Evolutionary conservation across 805 yeast genomes (phyloP), one percentile per base, ranked within the genome.

Genomic region (Candida multigemmis): DNA sequence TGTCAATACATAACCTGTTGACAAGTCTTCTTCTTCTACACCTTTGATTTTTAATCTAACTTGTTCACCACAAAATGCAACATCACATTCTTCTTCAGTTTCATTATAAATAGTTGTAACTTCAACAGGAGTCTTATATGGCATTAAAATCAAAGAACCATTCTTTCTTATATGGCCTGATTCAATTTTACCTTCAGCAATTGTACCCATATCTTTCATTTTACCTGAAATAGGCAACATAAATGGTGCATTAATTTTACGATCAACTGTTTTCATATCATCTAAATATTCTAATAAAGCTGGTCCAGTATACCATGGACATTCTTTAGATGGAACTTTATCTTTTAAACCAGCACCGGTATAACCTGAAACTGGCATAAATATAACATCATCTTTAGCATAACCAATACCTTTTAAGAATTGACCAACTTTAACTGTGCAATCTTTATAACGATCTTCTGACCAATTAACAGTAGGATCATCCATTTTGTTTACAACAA

Each of bases 281-380:
- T 91, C 98, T 53, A 91, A 71, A 60, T 67, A 89, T 62, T 91
- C 96, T 47, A 91, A 69, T 45, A 91, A 64, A 8, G 96, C 65
- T 24, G 97, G 97, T 11, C 98, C 98, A 11, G 54, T 59, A 68
- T 89, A 89, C 97, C 97, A 91, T 37, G 96, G 87, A 48, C 93
- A 82, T 20, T 66, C 75, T 35, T 68, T 62, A 2, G 20, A 7
- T 36, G 71, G 51, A 24, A 91, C 83, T 39, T 87, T 76, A 20
- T 84, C 95, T 59, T 85, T 87, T 65, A 91, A 67, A 42, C 96
- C 96, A 31, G 93, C 94, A 50, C 99, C 98, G 28, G 96, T 85
- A 69, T 67, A 91, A 37, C 98, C 99, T 12, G 96, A 86, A 28
- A 91, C 96, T 24, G 99, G 99, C 96, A 91, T 89, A 61, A 74